A percentile compares a stretch with the other conserved stretches of the same genome.
phyloP scores from a whole-genome alignment of 2,329 filamentous ascomycete species.

The Penicillium sp. region DNA sequence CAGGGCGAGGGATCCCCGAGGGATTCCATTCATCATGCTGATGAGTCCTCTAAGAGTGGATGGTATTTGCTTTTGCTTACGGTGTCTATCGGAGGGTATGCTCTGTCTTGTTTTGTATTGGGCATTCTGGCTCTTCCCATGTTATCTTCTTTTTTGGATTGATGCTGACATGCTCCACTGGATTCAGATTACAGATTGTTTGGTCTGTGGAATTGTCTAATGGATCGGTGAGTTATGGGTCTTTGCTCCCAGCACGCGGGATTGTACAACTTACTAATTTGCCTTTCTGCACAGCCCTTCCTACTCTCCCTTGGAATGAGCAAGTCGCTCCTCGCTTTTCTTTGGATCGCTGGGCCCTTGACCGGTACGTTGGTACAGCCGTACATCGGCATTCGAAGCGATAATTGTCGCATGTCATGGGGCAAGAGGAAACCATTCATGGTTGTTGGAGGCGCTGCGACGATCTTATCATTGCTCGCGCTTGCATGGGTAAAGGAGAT shows the following conservation, averaged over 20 bases:
- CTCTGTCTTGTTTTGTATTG: constrained; percentile 5
- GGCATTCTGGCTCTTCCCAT: background rate
- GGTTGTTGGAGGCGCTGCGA: constrained; percentile 63
- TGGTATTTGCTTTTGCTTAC: constrained; percentile 86
- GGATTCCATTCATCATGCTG: constrained; percentile 37
- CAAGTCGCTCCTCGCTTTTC: constrained; percentile 75
- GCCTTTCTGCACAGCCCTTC: constrained; percentile 51
- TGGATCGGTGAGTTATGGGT: constrained; percentile 59
- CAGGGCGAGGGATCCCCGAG: constrained; percentile 16
- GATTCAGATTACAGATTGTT: constrained; percentile 71
- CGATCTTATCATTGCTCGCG: constrained; percentile 62
- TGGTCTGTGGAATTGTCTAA: constrained; percentile 95
- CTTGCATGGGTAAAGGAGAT: constrained; percentile 72
- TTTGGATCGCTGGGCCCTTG: constrained; percentile 78
- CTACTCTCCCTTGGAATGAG: constrained; percentile 74
- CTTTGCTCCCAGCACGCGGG: background rate
- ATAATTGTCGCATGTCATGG: constrained; percentile 69
- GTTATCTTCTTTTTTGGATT: background rate
- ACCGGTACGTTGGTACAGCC: constrained; percentile 76
- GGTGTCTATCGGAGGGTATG: constrained; percentile 70
- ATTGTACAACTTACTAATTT: background rate
- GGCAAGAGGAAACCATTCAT: constrained; percentile 80
- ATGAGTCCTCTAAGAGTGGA: constrained; percentile 65
- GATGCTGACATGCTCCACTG: constrained; percentile 8
- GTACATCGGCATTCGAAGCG: constrained; percentile 75